Percentiles rank a stretch among this genome's conserved stretches.
Conservation (phyloP, 2,329 filamentous ascomycete species). For the Leptodontidium sp. region DNA sequence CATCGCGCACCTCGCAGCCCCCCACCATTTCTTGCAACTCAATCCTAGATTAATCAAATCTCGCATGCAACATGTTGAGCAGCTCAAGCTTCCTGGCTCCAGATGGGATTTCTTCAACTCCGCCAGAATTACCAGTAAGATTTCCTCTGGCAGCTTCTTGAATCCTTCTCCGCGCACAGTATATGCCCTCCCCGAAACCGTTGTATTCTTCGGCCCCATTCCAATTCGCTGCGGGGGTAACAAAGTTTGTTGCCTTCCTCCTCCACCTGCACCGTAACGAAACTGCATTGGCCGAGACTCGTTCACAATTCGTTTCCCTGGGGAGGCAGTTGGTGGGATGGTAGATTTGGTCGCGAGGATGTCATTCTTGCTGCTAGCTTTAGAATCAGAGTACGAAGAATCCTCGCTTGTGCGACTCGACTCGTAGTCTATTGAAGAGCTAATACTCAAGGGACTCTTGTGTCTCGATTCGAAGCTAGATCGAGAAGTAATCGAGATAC, state of each 20-base stretch:
- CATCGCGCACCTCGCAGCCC: conserved; percentile 50
- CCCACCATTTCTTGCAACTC: conserved; percentile 60
- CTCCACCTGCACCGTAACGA: conserved; percentile 32
- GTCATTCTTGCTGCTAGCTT: conserved; percentile 22
- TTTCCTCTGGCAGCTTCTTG: conserved; percentile 63
- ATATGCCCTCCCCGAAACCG: conserved; percentile 26
- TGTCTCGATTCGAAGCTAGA: conserved; percentile 41
- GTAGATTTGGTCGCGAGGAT: conserved; percentile 22
- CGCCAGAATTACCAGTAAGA: conserved; percentile 63
- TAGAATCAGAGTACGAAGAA: conserved; percentile 30
- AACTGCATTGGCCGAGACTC: conserved; percentile 31
- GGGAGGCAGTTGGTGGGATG: conserved; percentile 15
- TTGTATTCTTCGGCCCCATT: conserved; percentile 16
- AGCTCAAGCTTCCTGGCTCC: conserved; percentile 57
- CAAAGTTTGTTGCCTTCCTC: conserved; percentile 26
- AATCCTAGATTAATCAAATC: conserved; percentile 62
- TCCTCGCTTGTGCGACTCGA: conserved; percentile 39
- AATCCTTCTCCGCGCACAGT: conserved; percentile 59
- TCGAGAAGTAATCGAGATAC: conserved; percentile 29
- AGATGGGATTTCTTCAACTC: conserved; percentile 62
- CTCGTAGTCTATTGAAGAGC: conserved; percentile 36
- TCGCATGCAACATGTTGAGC: conserved; percentile 71
- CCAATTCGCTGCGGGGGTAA: conserved; percentile 33
- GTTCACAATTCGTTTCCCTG: conserved; percentile 25
- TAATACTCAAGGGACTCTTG: conserved; percentile 43